Evolutionary conservation across 345 rosid species (phyloP).

Genomic region (Psidium friedrichsthalianum): DNA sequence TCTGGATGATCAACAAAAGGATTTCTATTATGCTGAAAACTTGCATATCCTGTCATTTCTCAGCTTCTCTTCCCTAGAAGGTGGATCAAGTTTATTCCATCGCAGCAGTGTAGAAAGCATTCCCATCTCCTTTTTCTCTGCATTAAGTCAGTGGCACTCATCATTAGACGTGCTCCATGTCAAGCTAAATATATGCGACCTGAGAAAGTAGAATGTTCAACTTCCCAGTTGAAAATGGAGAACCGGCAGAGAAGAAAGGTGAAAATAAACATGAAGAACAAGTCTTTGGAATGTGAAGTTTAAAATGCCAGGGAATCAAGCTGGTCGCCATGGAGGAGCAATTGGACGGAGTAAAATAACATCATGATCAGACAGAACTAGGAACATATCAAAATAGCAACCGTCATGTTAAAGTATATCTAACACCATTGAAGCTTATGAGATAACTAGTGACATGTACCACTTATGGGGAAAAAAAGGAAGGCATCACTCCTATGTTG

Average conservation of each 20-base stretch:
- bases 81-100: conserved; percentile 7
- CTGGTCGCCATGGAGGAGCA: neutral
- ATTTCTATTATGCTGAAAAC: conserved; percentile 6
- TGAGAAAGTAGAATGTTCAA: neutral
- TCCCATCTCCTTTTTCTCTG: conserved; percentile 8
- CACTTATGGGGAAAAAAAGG: neutral
- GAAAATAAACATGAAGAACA: neutral
- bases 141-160: neutral
- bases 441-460: neutral
- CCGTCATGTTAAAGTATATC: neutral
- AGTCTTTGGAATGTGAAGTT: neutral
- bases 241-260: neutral
- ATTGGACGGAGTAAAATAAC: neutral
- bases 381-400: neutral
- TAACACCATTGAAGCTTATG: neutral
- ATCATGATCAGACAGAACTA: neutral
- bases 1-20: conserved; percentile 11
- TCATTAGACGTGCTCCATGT: neutral
- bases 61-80: conserved; percentile 9
- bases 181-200: neutral
- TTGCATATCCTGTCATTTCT: conserved; percentile 11
- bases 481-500: neutral
- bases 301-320: neutral
- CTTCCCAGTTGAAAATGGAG: neutral
- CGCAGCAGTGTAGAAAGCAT: conserved; percentile 6